Evolutionary conservation across 768 basidiomycete species (phyloP).

Genomic region (Tulasnella calospora): DNA sequence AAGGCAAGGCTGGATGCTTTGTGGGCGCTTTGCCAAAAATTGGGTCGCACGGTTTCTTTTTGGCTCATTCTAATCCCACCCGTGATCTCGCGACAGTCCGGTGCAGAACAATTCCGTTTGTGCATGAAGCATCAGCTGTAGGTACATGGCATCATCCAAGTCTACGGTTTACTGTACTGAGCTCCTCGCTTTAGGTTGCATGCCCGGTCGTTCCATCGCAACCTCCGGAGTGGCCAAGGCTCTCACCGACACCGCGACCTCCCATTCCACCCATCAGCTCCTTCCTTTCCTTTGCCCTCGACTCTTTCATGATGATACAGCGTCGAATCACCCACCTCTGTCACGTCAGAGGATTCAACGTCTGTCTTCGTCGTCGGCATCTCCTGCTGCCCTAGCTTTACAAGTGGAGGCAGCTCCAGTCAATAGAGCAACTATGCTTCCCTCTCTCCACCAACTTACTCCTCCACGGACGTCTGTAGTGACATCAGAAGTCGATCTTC

Average conservation of each 20-base stretch:
- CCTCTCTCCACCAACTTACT: neutral
- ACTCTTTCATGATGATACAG: neutral
- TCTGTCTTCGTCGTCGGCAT: neutral
- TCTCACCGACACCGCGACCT: constrained; percentile 13
- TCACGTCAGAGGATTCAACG: neutral
- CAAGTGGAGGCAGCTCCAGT: neutral
- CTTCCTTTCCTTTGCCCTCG: constrained; percentile 11
- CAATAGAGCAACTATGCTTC: neutral
- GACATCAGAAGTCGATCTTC: neutral
- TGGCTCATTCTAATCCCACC: constrained; percentile 11
- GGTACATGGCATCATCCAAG: neutral
- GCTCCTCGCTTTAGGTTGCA: neutral
- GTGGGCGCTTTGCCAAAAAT: constrained; percentile 11
- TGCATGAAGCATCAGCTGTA: neutral
- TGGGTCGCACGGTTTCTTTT: constrained; percentile 13
- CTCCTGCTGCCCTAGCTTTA: neutral
- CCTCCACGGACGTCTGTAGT: neutral
- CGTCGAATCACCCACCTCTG: neutral
- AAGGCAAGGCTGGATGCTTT: neutral
- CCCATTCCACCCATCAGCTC: constrained; percentile 3
- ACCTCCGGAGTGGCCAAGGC: neutral
- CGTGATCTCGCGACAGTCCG: constrained; percentile 7
- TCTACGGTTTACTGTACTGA: neutral
- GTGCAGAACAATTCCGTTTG: neutral
- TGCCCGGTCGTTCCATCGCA: constrained; percentile 4